Evolutionary conservation across 31 red algal genomes (phyloP).

Genomic region (Asparagopsis taxiformis): DNA sequence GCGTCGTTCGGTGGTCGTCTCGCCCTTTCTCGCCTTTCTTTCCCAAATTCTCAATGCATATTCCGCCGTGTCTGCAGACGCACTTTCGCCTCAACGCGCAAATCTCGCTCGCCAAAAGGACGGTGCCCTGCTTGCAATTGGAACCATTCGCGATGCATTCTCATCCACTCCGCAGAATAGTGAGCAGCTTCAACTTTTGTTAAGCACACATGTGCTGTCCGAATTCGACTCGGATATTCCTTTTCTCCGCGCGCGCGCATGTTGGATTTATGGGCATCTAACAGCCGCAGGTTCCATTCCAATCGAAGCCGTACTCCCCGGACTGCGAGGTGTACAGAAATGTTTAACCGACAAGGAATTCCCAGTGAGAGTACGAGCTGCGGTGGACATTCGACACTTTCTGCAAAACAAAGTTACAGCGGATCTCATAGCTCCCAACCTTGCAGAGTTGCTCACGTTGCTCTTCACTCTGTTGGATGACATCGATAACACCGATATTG

Average conservation of each 20-base stretch:
- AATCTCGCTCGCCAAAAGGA: conserved; percentile 44
- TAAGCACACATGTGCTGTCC: conserved; percentile 18
- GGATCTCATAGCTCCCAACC: conserved; percentile 13
- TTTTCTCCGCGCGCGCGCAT: conserved; percentile 53
- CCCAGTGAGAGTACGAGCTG: conserved; percentile 66
- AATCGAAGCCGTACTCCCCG: conserved; percentile 17
- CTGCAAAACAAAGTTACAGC: conserved; percentile 15
- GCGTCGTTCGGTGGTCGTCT: conserved; percentile 34
- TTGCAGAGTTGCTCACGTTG: conserved; percentile 19
- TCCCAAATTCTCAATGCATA: conserved; percentile 27
- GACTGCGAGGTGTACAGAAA: conserved; percentile 21
- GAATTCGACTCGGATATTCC: conserved; percentile 34
- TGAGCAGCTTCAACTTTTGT: conserved; percentile 5
- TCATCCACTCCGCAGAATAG: neutral
- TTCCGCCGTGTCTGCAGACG: conserved; percentile 4
- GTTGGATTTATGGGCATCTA: conserved; percentile 49
- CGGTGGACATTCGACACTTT: conserved; percentile 70
- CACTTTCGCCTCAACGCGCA: neutral
- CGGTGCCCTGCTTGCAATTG: conserved; percentile 63
- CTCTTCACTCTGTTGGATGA: conserved; percentile 46
- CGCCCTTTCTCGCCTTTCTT: conserved; percentile 50
- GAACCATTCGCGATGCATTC: conserved; percentile 27
- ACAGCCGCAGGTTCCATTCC: conserved; percentile 10
- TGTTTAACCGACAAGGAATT: conserved; percentile 48
- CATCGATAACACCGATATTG: conserved; percentile 68